phyloP scores from a whole-genome alignment of 352 stramenopile species.

The Pythium apleroticum region DNA sequence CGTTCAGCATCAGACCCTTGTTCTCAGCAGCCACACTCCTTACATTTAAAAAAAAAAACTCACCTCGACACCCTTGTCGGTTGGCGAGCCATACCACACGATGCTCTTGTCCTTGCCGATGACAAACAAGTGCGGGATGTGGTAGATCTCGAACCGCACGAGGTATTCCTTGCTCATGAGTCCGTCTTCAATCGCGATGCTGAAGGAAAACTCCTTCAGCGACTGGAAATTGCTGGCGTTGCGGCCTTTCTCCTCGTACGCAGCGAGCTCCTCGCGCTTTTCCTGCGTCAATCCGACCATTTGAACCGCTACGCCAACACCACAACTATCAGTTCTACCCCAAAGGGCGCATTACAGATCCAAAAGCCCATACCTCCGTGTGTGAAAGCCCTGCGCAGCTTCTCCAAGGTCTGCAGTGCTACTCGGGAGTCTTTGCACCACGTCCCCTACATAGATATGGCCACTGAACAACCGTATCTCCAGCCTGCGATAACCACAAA shows the following conservation, averaged over 20 bases:
- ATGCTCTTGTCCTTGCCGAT: conserved; percentile 58
- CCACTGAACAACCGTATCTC: neutral
- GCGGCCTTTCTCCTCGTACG: conserved; percentile 60
- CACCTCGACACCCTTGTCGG: conserved; percentile 39
- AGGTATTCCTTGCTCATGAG: conserved; percentile 73
- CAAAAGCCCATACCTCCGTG: conserved; percentile 28
- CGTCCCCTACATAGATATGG: conserved; percentile 36
- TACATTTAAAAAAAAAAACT: no score
- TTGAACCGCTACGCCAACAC: conserved; percentile 36
- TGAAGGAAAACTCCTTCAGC: conserved; percentile 52
- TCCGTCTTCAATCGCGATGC: conserved; percentile 66
- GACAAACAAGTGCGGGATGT: conserved; percentile 58
- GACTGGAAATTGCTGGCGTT: conserved; percentile 56
- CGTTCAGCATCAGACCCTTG: no score
- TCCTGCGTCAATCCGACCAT: conserved; percentile 74
- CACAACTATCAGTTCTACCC: neutral
- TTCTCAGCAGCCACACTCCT: neutral
- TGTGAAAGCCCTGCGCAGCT: conserved; percentile 35
- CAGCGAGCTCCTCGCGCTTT: conserved; percentile 53
- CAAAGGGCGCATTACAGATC: neutral
- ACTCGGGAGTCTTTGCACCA: conserved; percentile 61
- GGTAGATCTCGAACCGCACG: conserved; percentile 59
- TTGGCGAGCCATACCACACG: conserved; percentile 55
- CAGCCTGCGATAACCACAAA: no score
- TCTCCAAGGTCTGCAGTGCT: conserved; percentile 49